Percentiles rank a stretch among this genome's conserved stretches.
Evolutionary conservation across 129 eudicot species (phyloP).

Genomic region (Oenanthe sinensis): DNA sequence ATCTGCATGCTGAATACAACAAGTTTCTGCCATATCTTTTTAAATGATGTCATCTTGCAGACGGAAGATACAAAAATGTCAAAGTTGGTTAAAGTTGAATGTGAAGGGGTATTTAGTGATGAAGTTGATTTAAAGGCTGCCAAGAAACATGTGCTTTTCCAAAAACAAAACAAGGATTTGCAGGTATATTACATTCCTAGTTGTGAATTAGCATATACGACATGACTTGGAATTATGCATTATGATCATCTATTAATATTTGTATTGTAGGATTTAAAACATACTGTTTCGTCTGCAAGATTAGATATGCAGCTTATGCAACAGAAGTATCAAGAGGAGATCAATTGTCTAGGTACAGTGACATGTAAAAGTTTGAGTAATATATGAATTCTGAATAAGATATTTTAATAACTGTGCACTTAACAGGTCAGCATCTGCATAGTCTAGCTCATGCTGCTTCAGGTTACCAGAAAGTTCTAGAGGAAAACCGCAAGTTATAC

Average conservation of each 20-base stretch:
- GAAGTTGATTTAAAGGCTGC: slow-evolving; percentile 9
- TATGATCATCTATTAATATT: slow-evolving; percentile 9
- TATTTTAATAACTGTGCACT: not conserved
- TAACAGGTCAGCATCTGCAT: slow-evolving; percentile 48
- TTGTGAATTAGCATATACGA: not conserved
- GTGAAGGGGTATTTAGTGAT: slow-evolving; percentile 15
- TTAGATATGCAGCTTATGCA: slow-evolving; percentile 42
- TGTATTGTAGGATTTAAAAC: slow-evolving; percentile 41
- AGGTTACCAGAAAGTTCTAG: slow-evolving; percentile 64
- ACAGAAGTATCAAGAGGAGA: slow-evolving; percentile 56
- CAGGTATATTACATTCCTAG: slow-evolving; percentile 27
- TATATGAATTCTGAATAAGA: slow-evolving; percentile 1
- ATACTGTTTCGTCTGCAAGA: slow-evolving; percentile 42
- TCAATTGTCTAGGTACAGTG: slow-evolving; percentile 44
- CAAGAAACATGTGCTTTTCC: slow-evolving; percentile 40
- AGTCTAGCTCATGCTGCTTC: slow-evolving; percentile 63
- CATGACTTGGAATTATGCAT: not conserved
- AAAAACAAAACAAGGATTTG: slow-evolving; percentile 42
- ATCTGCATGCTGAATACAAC: not conserved
- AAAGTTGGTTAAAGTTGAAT: slow-evolving; percentile 20
- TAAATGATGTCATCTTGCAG: slow-evolving; percentile 11
- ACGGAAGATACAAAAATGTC: slow-evolving; percentile 12
- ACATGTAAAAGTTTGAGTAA: not conserved
- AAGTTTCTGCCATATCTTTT: not conserved
- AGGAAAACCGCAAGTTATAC: slow-evolving; percentile 76